phyloP scores from a whole-genome alignment of 2,329 filamentous ascomycete species.

The Pseudocercospora macadamiae region DNA sequence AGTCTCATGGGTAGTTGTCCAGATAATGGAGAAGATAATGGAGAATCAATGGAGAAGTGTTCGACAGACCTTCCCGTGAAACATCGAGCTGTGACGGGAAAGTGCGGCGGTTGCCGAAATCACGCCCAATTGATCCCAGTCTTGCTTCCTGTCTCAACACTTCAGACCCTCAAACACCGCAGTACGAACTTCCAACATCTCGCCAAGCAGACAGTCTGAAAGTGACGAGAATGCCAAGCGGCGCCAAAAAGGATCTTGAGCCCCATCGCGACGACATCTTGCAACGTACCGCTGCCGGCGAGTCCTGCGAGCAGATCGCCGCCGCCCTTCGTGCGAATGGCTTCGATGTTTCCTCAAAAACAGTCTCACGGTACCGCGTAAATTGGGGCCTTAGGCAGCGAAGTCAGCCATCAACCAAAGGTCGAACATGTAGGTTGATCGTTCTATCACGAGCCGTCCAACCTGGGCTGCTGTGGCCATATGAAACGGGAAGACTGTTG shows the following conservation, averaged over 20 bases:
- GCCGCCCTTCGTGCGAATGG: conserved; percentile 25
- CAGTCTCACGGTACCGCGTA: conserved; percentile 29
- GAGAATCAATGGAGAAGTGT: neutral
- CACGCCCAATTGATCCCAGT: neutral
- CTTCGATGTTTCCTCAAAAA: conserved; percentile 27
- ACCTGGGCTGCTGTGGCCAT: neutral
- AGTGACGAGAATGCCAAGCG: conserved; percentile 5
- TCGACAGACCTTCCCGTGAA: neutral
- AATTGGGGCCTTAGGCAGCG: conserved; percentile 32
- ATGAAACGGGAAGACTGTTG: too few species aligned
- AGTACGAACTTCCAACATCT: conserved; percentile 2
- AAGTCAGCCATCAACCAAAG: conserved; percentile 22
- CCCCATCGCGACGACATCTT: conserved; percentile 27
- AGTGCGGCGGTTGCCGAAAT: neutral
- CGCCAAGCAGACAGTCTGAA: neutral
- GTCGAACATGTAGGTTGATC: conserved; percentile 13
- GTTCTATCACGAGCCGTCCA: neutral
- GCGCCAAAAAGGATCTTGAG: conserved; percentile 18
- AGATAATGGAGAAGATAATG: neutral
- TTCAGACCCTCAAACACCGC: neutral
- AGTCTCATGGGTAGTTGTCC: neutral
- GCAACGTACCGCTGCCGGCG: conserved; percentile 26
- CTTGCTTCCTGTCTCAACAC: neutral
- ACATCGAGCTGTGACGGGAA: neutral
- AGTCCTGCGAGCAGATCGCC: conserved; percentile 31